Evolutionary conservation across 257 asterid species (phyloP).

Genomic region (Solanum clarkiae): DNA sequence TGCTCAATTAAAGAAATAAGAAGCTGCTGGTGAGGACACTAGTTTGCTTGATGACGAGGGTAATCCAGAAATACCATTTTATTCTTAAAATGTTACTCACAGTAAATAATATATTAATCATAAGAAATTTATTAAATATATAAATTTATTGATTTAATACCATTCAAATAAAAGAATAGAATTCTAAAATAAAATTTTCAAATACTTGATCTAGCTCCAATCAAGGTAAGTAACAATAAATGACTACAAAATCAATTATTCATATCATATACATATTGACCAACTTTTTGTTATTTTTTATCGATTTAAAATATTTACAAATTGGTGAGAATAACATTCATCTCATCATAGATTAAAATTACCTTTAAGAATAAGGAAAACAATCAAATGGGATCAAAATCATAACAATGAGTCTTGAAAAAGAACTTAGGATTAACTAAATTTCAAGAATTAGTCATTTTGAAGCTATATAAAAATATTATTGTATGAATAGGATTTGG

Average conservation of each 20-base stretch:
- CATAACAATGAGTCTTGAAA: background rate
- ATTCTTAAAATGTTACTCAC: no score
- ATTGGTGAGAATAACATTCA: background rate
- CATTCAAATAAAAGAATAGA: background rate
- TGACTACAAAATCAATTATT: background rate
- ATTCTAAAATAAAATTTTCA: background rate
- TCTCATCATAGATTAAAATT: background rate
- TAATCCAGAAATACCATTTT: no score
- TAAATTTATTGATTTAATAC: background rate
- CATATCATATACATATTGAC: background rate
- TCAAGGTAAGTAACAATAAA: background rate
- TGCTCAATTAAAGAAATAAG: slow-evolving; percentile 45
- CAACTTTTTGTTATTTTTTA: background rate
- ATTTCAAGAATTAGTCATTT: background rate
- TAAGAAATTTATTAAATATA: background rate
- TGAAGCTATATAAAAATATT: background rate
- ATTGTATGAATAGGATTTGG: background rate
- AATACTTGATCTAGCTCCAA: background rate
- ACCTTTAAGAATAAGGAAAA: background rate
- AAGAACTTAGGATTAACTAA: no score
- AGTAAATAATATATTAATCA: background rate
- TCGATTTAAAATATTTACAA: background rate
- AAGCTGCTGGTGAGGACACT: slow-evolving; percentile 46
- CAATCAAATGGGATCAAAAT: background rate
- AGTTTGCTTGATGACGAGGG: slow-evolving; percentile 72